Evolutionary conservation across 2,329 filamentous ascomycete genomes (phyloP).

Genomic region (Beauveria sp.): DNA sequence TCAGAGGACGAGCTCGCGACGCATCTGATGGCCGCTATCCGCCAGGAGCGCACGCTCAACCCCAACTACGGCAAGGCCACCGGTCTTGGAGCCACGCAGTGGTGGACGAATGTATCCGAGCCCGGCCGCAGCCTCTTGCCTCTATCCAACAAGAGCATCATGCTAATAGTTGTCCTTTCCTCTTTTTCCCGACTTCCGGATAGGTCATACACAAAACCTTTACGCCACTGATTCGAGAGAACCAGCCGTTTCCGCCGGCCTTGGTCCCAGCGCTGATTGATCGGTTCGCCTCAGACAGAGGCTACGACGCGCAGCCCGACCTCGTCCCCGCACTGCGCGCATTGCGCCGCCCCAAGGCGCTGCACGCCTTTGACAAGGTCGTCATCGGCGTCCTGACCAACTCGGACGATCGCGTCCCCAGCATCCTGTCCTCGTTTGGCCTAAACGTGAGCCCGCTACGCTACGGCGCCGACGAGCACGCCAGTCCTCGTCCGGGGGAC

Average conservation of each 20-base stretch:
- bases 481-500: background rate
- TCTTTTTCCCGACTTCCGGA: background rate
- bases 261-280: constrained; percentile 42
- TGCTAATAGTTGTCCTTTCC: background rate
- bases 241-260: constrained; percentile 31
- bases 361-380: constrained; percentile 26
- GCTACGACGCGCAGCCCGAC: constrained; percentile 41
- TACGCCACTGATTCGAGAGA: constrained; percentile 26
- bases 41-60: constrained; percentile 33
- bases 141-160: background rate
- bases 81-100: constrained; percentile 42
- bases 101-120: constrained; percentile 49
- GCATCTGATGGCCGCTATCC: constrained; percentile 36
- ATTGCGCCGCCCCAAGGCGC: constrained; percentile 23
- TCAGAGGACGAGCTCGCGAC: constrained; percentile 31
- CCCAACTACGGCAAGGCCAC: constrained; percentile 53
- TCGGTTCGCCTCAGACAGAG: constrained; percentile 45
- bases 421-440: constrained; percentile 45
- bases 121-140: background rate
- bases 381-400: constrained; percentile 55
- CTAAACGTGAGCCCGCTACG: constrained; percentile 36
- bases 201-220: constrained; percentile 51
- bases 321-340: constrained; percentile 36
- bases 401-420: constrained; percentile 52
- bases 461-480: constrained; percentile 15